Base-by-base conservation (phyloP, 2,329 filamentous ascomycete genomes). In the Macroventuria anomochaeta region DNA sequence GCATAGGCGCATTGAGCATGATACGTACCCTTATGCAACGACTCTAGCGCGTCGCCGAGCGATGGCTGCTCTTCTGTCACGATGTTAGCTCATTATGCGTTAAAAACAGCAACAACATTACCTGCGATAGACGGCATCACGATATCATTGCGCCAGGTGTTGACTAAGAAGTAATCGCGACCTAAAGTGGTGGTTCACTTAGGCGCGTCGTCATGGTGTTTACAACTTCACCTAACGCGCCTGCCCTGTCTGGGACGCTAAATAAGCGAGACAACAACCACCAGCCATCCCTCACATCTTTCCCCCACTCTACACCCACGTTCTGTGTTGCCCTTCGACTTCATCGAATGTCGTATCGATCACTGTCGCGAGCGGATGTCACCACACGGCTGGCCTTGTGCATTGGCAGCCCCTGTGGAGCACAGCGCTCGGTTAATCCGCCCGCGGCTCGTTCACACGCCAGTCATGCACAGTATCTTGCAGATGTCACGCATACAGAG, bases 401-500 rank as follows among this genome's bases (percentile, higher is more conserved):
- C 34, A 31, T 32, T 43, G 33, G 13, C 37, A 37, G 23, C 33
- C 43, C 34, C 51, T 54, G 17, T 42, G 51, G 57, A 60, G 55
- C 52, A 58, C 53, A 54, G 55, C 55, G 29, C 46, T 55, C 57
- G 56, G 57, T 55, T 43, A 53, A 44, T 53, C 59, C 40, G 47
- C 54, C 59, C 62, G 60, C 55, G 57, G 57, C 59, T 64, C 60
- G 53, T 59, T 55, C 55, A 52, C 60, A 55, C 53, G 58, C 63
- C 57, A 61, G 62, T 63, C 59, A 61, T 59, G 64, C 70, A 68
- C 63, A 65, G 55, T 67, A 68, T 68, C 68, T 59, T 73, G 72
- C 71, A 74, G 68, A 65, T 65, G 70, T 69, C 70, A 75, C 72
- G 72, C 72, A 73, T 67, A 72, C 68, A 70, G 65, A 68, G 62